phyloP scores from a whole-genome alignment of 768 basidiomycete species.

The Termitomyces sp. region DNA sequence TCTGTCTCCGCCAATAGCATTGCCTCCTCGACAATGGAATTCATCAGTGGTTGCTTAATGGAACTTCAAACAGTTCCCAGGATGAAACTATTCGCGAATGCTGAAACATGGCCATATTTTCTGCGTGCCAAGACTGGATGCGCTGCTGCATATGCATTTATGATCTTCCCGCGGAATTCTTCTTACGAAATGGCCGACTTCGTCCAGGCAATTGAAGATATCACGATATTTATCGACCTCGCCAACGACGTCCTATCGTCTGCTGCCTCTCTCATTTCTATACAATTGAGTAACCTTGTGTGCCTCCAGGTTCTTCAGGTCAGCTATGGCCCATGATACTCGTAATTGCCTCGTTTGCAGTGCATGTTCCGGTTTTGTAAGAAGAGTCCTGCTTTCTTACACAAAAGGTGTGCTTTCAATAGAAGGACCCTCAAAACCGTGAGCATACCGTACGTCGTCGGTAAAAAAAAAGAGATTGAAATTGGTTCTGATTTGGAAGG shows the following conservation, averaged over 20 bases:
- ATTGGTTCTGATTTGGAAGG: no score
- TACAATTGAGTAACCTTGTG: not conserved
- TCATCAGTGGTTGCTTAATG: not conserved
- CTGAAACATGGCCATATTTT: not conserved
- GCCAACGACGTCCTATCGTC: not conserved
- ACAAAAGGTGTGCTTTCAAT: no score
- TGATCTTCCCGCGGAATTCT: not conserved
- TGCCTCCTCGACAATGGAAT: not conserved
- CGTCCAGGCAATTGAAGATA: not conserved
- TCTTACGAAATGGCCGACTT: not conserved
- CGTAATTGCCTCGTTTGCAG: no score
- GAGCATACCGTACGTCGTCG: no score
- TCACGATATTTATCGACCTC: not conserved
- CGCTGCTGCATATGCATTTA: not conserved
- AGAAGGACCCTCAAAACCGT: no score
- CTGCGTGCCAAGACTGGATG: not conserved
- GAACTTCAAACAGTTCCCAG: not conserved
- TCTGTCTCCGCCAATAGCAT: not conserved
- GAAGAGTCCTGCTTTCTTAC: no score
- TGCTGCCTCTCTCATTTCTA: not conserved
- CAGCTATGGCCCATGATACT: not conserved
- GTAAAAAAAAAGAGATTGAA: no score
- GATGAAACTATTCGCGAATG: not conserved
- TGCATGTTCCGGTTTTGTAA: no score
- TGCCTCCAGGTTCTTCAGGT: not conserved